Conservation (phyloP, 306 rosid genomes). For the Fragaria nilgerrensis region DNA sequence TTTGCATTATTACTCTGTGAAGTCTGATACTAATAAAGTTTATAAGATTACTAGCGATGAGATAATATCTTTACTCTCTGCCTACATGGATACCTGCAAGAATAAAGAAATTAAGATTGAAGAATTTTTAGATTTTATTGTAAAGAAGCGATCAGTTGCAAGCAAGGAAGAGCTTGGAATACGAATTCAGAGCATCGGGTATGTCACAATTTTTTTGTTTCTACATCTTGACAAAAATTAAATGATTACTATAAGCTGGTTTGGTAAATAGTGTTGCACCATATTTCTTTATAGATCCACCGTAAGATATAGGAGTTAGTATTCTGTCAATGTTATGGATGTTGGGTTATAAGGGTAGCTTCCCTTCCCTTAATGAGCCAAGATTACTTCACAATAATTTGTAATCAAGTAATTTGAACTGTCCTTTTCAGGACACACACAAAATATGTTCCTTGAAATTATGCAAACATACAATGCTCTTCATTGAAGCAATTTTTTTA, state of each 20-base stretch:
- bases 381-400: neutral
- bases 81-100: conserved; percentile 26
- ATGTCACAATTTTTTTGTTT: conserved; percentile 33
- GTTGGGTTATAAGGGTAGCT: neutral
- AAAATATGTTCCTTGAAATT: neutral
- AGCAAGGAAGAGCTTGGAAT: conserved; percentile 74
- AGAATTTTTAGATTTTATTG: conserved; percentile 69
- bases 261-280: neutral
- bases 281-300: neutral
- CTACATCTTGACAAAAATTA: neutral
- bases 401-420: neutral
- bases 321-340: neutral
- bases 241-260: neutral
- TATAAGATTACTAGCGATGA: conserved; percentile 60
- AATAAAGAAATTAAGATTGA: conserved; percentile 41
- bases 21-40: conserved; percentile 48
- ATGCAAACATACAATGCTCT: conserved; percentile 7
- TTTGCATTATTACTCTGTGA: conserved; percentile 62
- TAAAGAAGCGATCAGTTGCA: conserved; percentile 44
- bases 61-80: conserved; percentile 43
- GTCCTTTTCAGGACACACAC: neutral
- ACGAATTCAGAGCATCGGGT: conserved; percentile 76
- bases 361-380: neutral
- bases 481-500: conserved; percentile 11
- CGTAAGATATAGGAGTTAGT: neutral